Evolutionary conservation across 768 basidiomycete genomes (phyloP), one percentile per base, ranked within the genome.

Genomic region (Cystobasidium tubakii): DNA sequence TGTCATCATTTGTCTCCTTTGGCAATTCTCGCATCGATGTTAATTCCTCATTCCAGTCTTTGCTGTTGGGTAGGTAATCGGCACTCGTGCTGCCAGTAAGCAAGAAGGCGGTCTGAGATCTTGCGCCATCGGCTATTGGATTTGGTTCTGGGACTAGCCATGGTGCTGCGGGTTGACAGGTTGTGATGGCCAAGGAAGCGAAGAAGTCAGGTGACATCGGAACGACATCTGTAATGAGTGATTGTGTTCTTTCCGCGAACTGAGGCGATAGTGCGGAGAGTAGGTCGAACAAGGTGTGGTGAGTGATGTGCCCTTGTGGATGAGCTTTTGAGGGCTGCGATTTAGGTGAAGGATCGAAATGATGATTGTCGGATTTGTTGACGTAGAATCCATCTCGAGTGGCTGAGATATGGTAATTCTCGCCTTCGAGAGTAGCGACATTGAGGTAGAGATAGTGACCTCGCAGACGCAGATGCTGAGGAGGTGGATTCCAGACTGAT

Each of bases 11-110:
- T 23, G 75, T 78, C 15, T 62, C 66, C 60, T 77, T 76, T 0
- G 82, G 82, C 42, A 84, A 74, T 76, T 83, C 83, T 50, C 80
- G 77, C 76, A 81, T 81, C 73, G 81, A 80, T 62, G 82, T 81
- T 33, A 83, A 79, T 77, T 84, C 83, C 75, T 83, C 83, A 78
- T 83, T 84, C 83, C 83, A 84, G 67, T 84, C 83, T 62, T 83
- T 75, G 6, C 83, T 81, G 39, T 77, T 79, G 57, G 83, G 83
- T 12, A 84, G 78, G 7, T 78, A 78, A 13, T 83, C 83, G 10
- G 80, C 79, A 17, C 77, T 79, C 39, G 77, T 81, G 1, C 82
- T 80, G 0, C 82, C 82, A 0, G 83, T 83, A 63, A 82, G 80
- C 25, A 83, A 78, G 78, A 81, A 84, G 0, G 83, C 82, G 15